phyloP scores from a whole-genome alignment of 495 filamentous ascomycete species.

The Annulohypoxylon maeteangense region DNA sequence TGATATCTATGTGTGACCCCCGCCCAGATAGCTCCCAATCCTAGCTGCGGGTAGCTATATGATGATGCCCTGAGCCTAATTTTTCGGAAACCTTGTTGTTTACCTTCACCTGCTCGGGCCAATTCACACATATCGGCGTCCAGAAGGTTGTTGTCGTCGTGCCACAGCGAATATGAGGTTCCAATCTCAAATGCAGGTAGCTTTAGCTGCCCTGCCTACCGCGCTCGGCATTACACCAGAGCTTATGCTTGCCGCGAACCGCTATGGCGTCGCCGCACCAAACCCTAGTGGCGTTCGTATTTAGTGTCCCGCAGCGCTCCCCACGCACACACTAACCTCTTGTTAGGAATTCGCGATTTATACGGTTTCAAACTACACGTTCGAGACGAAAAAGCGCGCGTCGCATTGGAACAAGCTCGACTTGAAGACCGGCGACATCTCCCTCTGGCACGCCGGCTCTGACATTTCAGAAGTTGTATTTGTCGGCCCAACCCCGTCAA shows the following conservation, averaged over 20 bases:
- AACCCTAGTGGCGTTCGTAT: conserved; percentile 48
- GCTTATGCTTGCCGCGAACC: conserved; percentile 47
- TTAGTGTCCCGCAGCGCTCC: conserved; percentile 6
- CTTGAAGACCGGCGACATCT: conserved; percentile 67
- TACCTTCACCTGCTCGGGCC: conserved; percentile 13
- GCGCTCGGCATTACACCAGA: conserved; percentile 47
- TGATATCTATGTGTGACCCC: conserved; percentile 28
- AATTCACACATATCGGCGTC: conserved; percentile 20
- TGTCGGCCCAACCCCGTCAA: conserved; percentile 64
- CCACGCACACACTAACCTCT: background rate
- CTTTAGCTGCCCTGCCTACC: conserved; percentile 42
- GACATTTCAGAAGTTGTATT: conserved; percentile 70
- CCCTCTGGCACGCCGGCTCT: conserved; percentile 67
- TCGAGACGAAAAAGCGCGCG: conserved; percentile 70
- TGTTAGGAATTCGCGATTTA: conserved; percentile 46
- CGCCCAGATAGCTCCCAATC: conserved; percentile 4
- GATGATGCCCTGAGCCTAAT: conserved; percentile 19
- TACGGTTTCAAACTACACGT: conserved; percentile 70
- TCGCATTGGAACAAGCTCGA: conserved; percentile 74
- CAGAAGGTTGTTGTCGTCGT: conserved; percentile 20
- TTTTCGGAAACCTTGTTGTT: conserved; percentile 13
- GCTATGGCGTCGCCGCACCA: conserved; percentile 44
- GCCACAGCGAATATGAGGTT: conserved; percentile 44
- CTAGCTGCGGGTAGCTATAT: conserved; percentile 8
- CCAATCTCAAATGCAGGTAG: conserved; percentile 40